Evolutionary conservation across 2,329 filamentous ascomycete species (phyloP).

Genomic region (Colletotrichum chrysophilum): DNA sequence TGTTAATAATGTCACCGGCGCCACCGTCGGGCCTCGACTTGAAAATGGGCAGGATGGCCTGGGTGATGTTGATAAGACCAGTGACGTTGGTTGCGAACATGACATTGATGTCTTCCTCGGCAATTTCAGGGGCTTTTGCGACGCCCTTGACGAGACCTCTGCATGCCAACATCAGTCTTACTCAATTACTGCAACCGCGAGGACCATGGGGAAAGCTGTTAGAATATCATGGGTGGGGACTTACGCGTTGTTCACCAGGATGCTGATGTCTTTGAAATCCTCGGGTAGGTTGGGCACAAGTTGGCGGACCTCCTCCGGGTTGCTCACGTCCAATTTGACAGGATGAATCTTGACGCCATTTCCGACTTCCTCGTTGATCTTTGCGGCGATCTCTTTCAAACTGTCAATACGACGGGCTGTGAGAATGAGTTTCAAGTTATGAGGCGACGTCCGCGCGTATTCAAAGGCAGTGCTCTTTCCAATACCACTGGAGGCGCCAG

Average conservation of each 20-base stretch:
- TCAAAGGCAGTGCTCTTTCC: conserved; percentile 84
- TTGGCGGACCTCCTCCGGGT: conserved; percentile 71
- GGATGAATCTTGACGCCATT: conserved; percentile 82
- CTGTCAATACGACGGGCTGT: conserved; percentile 86
- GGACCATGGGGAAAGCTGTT: neutral
- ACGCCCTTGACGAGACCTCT: conserved; percentile 91
- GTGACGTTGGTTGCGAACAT: conserved; percentile 97
- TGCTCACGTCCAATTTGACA: conserved; percentile 87
- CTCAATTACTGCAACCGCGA: neutral
- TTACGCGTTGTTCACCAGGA: conserved; percentile 96
- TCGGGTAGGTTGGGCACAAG: conserved; percentile 79
- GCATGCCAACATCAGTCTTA: conserved; percentile 14
- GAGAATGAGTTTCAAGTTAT: conserved; percentile 81
- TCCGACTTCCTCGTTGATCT: conserved; percentile 80
- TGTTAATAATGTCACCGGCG: conserved; percentile 90
- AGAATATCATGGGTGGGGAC: conserved; percentile 29
- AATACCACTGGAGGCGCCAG: conserved; percentile 92
- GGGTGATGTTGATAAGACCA: conserved; percentile 95
- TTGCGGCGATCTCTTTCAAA: conserved; percentile 75
- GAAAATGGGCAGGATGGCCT: conserved; percentile 85
- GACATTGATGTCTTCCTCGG: conserved; percentile 77
- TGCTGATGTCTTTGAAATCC: conserved; percentile 84
- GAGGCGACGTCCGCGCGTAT: conserved; percentile 85
- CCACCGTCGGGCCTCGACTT: conserved; percentile 77
- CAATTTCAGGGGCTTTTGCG: conserved; percentile 84